Base-by-base conservation (phyloP, 371 early-diverging fungal genomes). In the Mucor irregularis region DNA sequence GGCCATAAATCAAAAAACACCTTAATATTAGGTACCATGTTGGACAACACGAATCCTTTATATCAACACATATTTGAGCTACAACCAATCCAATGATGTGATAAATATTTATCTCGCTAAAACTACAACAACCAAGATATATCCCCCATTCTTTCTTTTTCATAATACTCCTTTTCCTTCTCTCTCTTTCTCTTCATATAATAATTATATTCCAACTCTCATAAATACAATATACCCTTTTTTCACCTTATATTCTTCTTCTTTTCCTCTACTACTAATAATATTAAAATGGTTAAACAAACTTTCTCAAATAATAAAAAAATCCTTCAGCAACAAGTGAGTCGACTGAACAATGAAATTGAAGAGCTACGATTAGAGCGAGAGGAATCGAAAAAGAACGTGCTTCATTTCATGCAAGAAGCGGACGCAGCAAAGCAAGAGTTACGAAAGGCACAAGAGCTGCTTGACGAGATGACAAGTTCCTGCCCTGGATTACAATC, bases 1-100 rank as follows among this genome's bases (percentile, higher is more conserved):
- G 71, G 75, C 26, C 74, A 74, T 29, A 80, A 82, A 50, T 56
- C 71, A n/a, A 69, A 71, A 26, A 59, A 52, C 24, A 40, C 67
- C 1, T 48, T 53, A 10, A 78, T 78, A 21, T 57, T 65, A 52
- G 74, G 78, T 13, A 66, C 64, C 17, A 78, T 72, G 73, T 33
- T 51, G 11, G 71, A 72, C 53, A 60, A 58, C 26, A 45, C 50
- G 7, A 54, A 72, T 44, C 49, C 66, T 19, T 49, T 58, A 1
- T 71, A 68, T 30, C 70, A 68, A 21, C 59, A 48, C 14, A 63
- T 74, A 35, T 78, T 74, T 49, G 62, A 74, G 46, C 54, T 76
- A 31, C 50, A 66, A 43, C 58, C 53, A 30, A 37, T 42, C 19
- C 30, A 34, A 53, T 17, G 42, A 42, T 53, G 14, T 25, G n/a